phyloP scores from a whole-genome alignment of 1,284 basidiomycete species.

The Marasmius fiardii region DNA sequence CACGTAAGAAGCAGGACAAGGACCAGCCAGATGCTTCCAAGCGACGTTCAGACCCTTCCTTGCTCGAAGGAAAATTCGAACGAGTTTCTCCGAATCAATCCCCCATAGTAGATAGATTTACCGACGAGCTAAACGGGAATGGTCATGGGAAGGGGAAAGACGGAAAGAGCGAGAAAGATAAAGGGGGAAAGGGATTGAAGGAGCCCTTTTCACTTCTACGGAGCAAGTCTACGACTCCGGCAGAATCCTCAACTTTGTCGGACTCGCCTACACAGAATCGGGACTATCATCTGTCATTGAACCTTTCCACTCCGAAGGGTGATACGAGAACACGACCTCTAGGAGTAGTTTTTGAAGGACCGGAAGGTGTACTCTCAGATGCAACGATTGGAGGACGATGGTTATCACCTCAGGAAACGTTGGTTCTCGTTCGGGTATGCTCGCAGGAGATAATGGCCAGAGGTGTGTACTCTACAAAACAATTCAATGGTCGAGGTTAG shows the following conservation, averaged over 20 bases:
- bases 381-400: slow-evolving; percentile 50
- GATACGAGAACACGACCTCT: slow-evolving; percentile 42
- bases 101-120: slow-evolving; percentile 43
- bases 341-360: slow-evolving; percentile 55
- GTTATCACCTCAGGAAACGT: slow-evolving; percentile 56
- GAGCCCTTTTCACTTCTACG: slow-evolving; percentile 44
- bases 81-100: slow-evolving; percentile 55
- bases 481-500: background rate
- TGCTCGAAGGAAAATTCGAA: slow-evolving; percentile 73
- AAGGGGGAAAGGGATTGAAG: slow-evolving; percentile 8
- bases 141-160: slow-evolving; percentile 36
- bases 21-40: slow-evolving; percentile 26
- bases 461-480: slow-evolving; percentile 38
- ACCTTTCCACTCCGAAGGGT: slow-evolving; percentile 48
- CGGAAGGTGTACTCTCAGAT: slow-evolving; percentile 37
- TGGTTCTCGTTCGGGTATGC: slow-evolving; percentile 60
- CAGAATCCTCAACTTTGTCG: slow-evolving; percentile 28
- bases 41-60: slow-evolving; percentile 39
- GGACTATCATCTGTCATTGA: slow-evolving; percentile 50
- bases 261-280: slow-evolving; percentile 15
- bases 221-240: slow-evolving; percentile 31
- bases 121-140: slow-evolving; percentile 23
- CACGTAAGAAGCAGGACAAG: slow-evolving; percentile 59
- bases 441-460: slow-evolving; percentile 57
- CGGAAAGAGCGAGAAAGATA: slow-evolving; percentile 22